Conservation (phyloP, 2,329 filamentous ascomycete species). For the Nigrograna mackinnonii region DNA sequence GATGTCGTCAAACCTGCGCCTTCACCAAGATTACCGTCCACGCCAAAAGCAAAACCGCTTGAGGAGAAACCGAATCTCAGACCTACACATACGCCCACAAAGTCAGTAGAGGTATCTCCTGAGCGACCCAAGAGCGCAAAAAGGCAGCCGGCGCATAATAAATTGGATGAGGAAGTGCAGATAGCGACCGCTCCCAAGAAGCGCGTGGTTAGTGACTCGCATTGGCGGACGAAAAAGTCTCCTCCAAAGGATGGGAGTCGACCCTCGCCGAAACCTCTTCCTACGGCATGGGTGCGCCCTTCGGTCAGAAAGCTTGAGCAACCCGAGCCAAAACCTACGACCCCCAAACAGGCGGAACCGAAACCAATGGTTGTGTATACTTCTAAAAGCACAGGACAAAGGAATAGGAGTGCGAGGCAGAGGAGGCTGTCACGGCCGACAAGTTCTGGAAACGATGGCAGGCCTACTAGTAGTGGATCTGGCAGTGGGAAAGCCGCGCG, state of each 20-base stretch:
- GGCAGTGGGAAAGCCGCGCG: constrained; percentile 27
- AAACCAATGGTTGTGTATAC: constrained; percentile 29
- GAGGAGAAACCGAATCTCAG: constrained; percentile 32
- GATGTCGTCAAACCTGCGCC: constrained; percentile 12
- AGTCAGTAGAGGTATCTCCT: constrained; percentile 25
- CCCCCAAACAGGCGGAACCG: constrained; percentile 14
- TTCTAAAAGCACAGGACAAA: constrained; percentile 29
- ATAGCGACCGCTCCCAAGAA: constrained; percentile 76
- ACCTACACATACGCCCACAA: constrained; percentile 25
- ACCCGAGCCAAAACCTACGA: constrained; percentile 14
- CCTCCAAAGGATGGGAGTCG: constrained; percentile 34
- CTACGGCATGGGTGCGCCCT: constrained; percentile 43
- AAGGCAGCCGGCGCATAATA: constrained; percentile 37
- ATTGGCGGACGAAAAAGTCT: constrained; percentile 70
- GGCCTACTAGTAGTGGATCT: constrained; percentile 37
- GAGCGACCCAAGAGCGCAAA: constrained; percentile 35
- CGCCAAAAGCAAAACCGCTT: constrained; percentile 25
- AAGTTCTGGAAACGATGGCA: constrained; percentile 33
- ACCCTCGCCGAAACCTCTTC: constrained; percentile 37
- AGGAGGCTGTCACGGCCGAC: constrained; percentile 32
- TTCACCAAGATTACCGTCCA: constrained; percentile 20
- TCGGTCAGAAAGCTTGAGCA: constrained; percentile 22
- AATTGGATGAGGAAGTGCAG: constrained; percentile 49
- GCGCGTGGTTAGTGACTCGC: constrained; percentile 88
- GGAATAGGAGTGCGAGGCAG: constrained; percentile 21